Conservation (phyloP, 139 green algal genomes). For the Trebouxia sp. region DNA sequence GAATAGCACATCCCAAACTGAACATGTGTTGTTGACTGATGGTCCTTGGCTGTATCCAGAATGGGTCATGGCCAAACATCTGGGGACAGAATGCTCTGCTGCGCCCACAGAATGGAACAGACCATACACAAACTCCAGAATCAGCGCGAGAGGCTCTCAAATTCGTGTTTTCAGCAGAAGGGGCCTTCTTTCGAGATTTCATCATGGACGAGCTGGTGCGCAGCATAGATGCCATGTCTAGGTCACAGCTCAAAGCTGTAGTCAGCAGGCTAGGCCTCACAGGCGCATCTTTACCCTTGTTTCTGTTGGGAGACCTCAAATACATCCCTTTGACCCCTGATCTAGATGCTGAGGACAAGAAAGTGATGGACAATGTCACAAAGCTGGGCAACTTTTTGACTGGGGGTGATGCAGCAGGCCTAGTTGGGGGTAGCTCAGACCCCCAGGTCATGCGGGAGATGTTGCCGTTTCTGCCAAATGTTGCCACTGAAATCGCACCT, state of each 20-base stretch:
- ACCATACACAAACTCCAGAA: not conserved
- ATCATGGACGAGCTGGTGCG: slow-evolving; percentile 95
- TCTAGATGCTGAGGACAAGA: slow-evolving; percentile 45
- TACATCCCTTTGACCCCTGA: slow-evolving; percentile 59
- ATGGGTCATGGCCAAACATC: not conserved
- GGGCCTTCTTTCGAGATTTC: slow-evolving; percentile 93
- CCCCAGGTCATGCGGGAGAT: slow-evolving; percentile 55
- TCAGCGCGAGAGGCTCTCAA: slow-evolving; percentile 66
- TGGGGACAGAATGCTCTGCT: not conserved
- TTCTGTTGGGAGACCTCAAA: slow-evolving; percentile 33
- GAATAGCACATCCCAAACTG: no score
- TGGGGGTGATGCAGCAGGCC: slow-evolving; percentile 38
- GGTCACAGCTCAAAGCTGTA: slow-evolving; percentile 51
- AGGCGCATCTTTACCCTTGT: slow-evolving; percentile 15
- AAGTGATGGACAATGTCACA: slow-evolving; percentile 37
- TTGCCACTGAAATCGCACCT: slow-evolving; percentile 83
- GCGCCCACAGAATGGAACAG: not conserved
- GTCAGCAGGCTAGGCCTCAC: slow-evolving; percentile 34
- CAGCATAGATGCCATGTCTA: slow-evolving; percentile 87
- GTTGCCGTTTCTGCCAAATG: slow-evolving; percentile 75
- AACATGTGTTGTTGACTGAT: no score
- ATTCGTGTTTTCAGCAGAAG: slow-evolving; percentile 81
- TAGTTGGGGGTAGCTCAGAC: slow-evolving; percentile 31
- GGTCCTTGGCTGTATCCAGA: no score
- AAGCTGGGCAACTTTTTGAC: slow-evolving; percentile 71